phyloP scores from a whole-genome alignment of 352 stramenopile species.

The Pythium brassicae region DNA sequence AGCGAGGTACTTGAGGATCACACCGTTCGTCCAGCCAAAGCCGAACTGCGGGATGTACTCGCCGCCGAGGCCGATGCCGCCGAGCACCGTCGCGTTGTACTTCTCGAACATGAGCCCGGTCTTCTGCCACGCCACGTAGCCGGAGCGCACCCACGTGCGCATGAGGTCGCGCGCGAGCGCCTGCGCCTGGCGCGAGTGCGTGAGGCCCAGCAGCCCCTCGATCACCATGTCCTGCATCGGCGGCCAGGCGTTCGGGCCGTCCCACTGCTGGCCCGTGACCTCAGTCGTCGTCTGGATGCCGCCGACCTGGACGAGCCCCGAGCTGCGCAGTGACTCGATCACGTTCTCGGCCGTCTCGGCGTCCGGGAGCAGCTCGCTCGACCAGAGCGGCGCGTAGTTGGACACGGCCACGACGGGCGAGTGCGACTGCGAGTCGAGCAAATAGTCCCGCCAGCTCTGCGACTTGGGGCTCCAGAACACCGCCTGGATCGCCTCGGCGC shows the following conservation, averaged over 20 bases:
- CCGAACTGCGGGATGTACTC: slow-evolving; percentile 53
- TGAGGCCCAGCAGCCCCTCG: slow-evolving; percentile 59
- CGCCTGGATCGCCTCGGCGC: slow-evolving; percentile 54
- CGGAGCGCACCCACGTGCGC: slow-evolving; percentile 59
- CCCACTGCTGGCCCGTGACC: slow-evolving; percentile 84
- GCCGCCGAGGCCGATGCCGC: slow-evolving; percentile 30
- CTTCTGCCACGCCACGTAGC: slow-evolving; percentile 56
- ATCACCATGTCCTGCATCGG: slow-evolving; percentile 81
- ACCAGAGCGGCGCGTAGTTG: slow-evolving; percentile 78
- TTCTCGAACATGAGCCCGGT: slow-evolving; percentile 86
- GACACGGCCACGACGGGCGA: slow-evolving; percentile 50
- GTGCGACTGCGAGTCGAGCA: slow-evolving; percentile 42
- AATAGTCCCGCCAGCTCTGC: slow-evolving; percentile 69
- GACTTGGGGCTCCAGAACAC: slow-evolving; percentile 62
- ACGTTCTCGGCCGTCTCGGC: slow-evolving; percentile 38
- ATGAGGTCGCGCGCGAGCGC: slow-evolving; percentile 46
- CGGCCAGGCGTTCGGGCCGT: slow-evolving; percentile 82
- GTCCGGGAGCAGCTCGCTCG: slow-evolving; percentile 54
- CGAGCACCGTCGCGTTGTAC: slow-evolving; percentile 35
- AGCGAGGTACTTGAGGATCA: slow-evolving; percentile 47
- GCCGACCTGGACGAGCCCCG: slow-evolving; percentile 53
- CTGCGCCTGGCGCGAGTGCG: slow-evolving; percentile 35
- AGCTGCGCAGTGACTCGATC: slow-evolving; percentile 43
- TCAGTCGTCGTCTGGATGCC: slow-evolving; percentile 68
- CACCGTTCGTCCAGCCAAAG: slow-evolving; percentile 57